Evolutionary conservation across 352 stramenopile species (phyloP).

Genomic region (Phytophthora citrophthora): DNA sequence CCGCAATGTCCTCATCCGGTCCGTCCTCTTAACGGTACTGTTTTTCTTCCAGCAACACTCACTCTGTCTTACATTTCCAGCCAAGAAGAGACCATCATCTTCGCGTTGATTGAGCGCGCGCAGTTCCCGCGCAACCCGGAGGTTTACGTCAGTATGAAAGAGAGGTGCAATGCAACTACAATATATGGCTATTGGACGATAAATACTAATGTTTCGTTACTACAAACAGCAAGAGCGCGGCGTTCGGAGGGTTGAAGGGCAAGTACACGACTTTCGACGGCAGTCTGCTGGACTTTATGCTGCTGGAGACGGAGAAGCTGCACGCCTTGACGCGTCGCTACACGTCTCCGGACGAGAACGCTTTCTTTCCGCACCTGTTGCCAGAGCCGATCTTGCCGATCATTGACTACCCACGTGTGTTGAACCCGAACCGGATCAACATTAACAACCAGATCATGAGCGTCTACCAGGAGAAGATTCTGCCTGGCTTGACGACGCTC

Average conservation of each 20-base stretch:
- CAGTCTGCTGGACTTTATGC: constrained; percentile 96
- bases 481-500: constrained; percentile 89
- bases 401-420: constrained; percentile 93
- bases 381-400: constrained; percentile 92
- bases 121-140: constrained; percentile 96
- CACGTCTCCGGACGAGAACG: constrained; percentile 98
- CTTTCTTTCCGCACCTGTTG: constrained; percentile 96
- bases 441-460: constrained; percentile 98
- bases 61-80: constrained; percentile 30
- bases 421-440: constrained; percentile 96
- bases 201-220: not conserved
- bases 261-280: constrained; percentile 88
- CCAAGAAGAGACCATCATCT: constrained; percentile 99
- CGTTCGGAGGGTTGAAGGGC: constrained; percentile 81
- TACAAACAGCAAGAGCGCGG: constrained; percentile 58
- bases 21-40: not conserved
- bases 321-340: constrained; percentile 96
- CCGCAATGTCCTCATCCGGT: constrained; percentile 89
- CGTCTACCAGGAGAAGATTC: constrained; percentile 96
- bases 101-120: constrained; percentile 98
- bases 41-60: not conserved
- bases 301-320: constrained; percentile 97
- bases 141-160: constrained; percentile 94
- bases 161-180: constrained; percentile 41
- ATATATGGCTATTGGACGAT: not conserved